Evolutionary conservation across 169 alveolate species (phyloP).

Genomic region (Plasmodium chabaudi): DNA sequence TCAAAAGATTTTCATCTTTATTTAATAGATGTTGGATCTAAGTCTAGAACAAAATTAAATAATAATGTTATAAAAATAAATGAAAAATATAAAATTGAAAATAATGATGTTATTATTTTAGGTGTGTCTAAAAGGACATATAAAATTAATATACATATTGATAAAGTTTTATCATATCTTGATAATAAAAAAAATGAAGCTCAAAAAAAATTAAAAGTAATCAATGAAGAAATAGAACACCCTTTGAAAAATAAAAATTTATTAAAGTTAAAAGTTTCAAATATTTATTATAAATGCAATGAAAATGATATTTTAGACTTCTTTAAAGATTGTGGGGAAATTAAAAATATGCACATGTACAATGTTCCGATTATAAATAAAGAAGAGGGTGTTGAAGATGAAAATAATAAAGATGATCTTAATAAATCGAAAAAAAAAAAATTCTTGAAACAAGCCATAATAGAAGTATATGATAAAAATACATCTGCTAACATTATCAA

Average conservation of each 20-base stretch:
- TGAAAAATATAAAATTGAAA: conserved; percentile 45
- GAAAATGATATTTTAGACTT: conserved; percentile 68
- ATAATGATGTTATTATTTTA: conserved; percentile 53
- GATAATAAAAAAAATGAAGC: conserved; percentile 48
- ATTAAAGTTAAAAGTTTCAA: conserved; percentile 46
- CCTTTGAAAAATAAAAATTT: conserved; percentile 16
- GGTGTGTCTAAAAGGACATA: conserved; percentile 75
- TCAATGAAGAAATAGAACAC: conserved; percentile 61
- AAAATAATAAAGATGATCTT: background rate
- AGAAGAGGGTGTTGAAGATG: background rate
- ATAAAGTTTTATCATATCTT: conserved; percentile 56
- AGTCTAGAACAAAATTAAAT: conserved; percentile 64
- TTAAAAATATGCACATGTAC: conserved; percentile 46
- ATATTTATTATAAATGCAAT: conserved; percentile 73
- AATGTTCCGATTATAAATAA: conserved; percentile 13
- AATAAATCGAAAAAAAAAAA: conserved; percentile 10
- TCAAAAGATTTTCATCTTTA: conserved; percentile 60
- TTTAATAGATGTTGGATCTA: conserved; percentile 73
- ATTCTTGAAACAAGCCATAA: conserved; percentile 39
- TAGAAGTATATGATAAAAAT: conserved; percentile 50
- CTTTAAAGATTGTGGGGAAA: conserved; percentile 70
- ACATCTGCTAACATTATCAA: conserved; percentile 52
- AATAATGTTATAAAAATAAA: conserved; percentile 33
- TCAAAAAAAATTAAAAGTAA: conserved; percentile 28
- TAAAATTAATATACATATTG: conserved; percentile 51